Base-by-base conservation (phyloP, 805 yeast species). In the Hermanozyma aechmeae region DNA sequence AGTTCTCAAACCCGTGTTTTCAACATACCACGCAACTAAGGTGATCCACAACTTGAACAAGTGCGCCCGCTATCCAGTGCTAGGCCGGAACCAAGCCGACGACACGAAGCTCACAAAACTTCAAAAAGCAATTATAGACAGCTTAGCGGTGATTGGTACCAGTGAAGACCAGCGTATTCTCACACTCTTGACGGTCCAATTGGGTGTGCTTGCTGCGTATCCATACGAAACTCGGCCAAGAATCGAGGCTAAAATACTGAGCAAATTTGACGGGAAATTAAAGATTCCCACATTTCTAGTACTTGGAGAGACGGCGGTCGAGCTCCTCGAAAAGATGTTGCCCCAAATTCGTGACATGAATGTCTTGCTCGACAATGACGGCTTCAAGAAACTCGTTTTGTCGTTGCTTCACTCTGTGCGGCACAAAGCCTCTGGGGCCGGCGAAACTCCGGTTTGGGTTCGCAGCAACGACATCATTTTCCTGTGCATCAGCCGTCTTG, bases 41-140 rank as follows among this genome's bases (percentile, higher is more conserved):
- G 59, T 80, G n/a, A 50, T 84, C 21, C 57, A 56, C n/a, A 54
- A 76, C 4, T 65, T 89, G 44, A 73, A 72, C 42, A 62, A 75
- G 11, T 73, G 85, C 33, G 72, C 81, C 1, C 58, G 82, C 23
- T 85, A 80, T 49, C 94, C 93, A 1, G 65, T 80, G 9, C 58
- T 84, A 21, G 80, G 85, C 6, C 72, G 62, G 17, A 63, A 61
- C 37, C 61, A 61, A 19, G 48, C 56, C 4, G 95, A 85, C 46
- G 56, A 61, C 23, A 44, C 15, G 13, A 50, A 52, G 13, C 70
- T 68, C 15, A 72, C 96, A 0, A 61, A 65, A 7, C 54, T 89
- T 24, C 97, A 87, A 45, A 37, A 44, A 2, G 56, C 74, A 0
- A 74, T 83, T 1, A 45, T 83, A 16, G 58, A 57, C 1, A 70